These are phyloP conservation scores for Penstemon newberryi DNA, from an alignment of 257 asterid species.

Conservation along the genomic window DNA sequence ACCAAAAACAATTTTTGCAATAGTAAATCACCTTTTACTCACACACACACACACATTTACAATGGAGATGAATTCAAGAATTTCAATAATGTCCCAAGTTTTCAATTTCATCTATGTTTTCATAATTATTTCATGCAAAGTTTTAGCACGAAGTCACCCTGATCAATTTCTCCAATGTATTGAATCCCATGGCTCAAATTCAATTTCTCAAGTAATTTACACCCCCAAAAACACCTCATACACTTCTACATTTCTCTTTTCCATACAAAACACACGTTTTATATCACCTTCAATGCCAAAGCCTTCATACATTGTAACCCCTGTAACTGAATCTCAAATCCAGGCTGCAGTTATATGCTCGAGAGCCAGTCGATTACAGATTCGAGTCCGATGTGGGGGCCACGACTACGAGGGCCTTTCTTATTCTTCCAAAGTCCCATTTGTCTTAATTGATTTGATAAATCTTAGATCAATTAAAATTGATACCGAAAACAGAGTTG, in stretches of 20 bases:
- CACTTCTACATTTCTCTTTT: constrained; percentile 33
- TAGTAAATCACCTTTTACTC: too few species aligned
- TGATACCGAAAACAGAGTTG: constrained; percentile 15
- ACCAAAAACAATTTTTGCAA: too few species aligned
- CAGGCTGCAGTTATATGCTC: constrained; percentile 29
- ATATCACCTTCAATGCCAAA: constrained; percentile 34
- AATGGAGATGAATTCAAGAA: not conserved
- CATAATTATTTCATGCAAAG: constrained; percentile 10
- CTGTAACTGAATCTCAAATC: constrained; percentile 29
- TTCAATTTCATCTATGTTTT: constrained; percentile 13
- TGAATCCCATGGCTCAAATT: constrained; percentile 22
- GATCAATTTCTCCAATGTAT: constrained; percentile 34
- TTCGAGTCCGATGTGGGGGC: constrained; percentile 46
- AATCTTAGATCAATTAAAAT: constrained; percentile 30
- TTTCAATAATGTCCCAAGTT: not conserved
- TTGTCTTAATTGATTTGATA: constrained; percentile 38
- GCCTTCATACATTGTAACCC: constrained; percentile 34
- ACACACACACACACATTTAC: not conserved
- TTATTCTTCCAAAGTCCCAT: constrained; percentile 34
- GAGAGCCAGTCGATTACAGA: constrained; percentile 22
- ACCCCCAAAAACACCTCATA: constrained; percentile 30
- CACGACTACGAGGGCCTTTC: constrained; percentile 60
- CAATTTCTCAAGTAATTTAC: constrained; percentile 25
- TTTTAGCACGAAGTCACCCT: not conserved
- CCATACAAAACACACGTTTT: constrained; percentile 42